phyloP scores from a whole-genome alignment of 2,329 filamentous ascomycete genomes.

The Pseudocercospora eumusae region DNA sequence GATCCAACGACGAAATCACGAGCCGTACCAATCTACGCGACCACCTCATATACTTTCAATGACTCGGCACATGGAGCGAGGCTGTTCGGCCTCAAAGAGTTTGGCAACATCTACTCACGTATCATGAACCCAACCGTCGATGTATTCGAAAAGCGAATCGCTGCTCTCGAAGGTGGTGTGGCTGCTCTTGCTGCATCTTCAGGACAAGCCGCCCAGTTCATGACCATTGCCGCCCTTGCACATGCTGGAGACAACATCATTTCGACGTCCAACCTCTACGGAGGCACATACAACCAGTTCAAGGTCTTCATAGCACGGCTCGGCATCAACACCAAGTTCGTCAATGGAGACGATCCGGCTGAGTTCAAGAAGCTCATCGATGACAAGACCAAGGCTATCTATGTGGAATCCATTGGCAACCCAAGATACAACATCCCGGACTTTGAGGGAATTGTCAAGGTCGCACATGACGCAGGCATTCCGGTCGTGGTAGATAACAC shows the following conservation, averaged over 20 bases:
- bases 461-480: slow-evolving; percentile 68
- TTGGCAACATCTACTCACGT: slow-evolving; percentile 96
- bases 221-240: slow-evolving; percentile 81
- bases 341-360: slow-evolving; percentile 74
- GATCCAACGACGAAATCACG: slow-evolving; percentile 82
- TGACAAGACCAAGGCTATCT: slow-evolving; percentile 89
- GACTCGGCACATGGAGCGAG: slow-evolving; percentile 93
- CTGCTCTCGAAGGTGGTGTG: slow-evolving; percentile 90
- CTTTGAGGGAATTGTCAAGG: slow-evolving; percentile 79
- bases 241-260: slow-evolving; percentile 90
- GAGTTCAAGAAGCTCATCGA: slow-evolving; percentile 83
- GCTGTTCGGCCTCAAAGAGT: slow-evolving; percentile 94
- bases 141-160: slow-evolving; percentile 94
- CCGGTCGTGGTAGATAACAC: slow-evolving; percentile 82
- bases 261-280: slow-evolving; percentile 86
- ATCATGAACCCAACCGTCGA: slow-evolving; percentile 96
- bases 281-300: slow-evolving; percentile 95
- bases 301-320: slow-evolving; percentile 87
- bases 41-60: slow-evolving; percentile 89
- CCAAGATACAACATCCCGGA: slow-evolving; percentile 91
- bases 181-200: slow-evolving; percentile 83
- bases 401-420: slow-evolving; percentile 91
- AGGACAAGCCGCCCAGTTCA: slow-evolving; percentile 89
- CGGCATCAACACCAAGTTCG: slow-evolving; percentile 85
- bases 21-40: slow-evolving; percentile 94